Evolutionary conservation across 169 alveolate genomes (phyloP).

Genomic region (Theileria parva): DNA sequence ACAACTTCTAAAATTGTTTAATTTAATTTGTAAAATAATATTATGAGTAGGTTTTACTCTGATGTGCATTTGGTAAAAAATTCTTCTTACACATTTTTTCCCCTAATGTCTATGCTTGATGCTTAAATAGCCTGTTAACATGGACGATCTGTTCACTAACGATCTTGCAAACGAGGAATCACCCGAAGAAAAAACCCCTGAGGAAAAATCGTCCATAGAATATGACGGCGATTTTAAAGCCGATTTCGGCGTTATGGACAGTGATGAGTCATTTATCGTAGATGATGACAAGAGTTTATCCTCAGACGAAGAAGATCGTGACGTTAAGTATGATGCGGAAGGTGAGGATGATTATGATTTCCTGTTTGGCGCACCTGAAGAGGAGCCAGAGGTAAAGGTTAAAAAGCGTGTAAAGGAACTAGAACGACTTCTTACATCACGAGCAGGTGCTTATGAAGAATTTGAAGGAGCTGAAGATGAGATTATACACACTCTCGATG

Average conservation of each 20-base stretch:
- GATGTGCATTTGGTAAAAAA: no score
- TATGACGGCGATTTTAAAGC: constrained; percentile 19
- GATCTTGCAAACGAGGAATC: neutral
- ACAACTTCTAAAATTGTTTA: no score
- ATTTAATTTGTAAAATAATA: no score
- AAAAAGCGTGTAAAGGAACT: constrained; percentile 52
- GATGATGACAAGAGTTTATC: constrained; percentile 15
- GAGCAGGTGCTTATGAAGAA: constrained; percentile 34
- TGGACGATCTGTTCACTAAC: constrained; percentile 16
- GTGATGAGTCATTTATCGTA: constrained; percentile 56
- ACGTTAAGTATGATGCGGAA: constrained; percentile 29
- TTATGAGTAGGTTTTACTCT: neutral
- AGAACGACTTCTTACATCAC: constrained; percentile 48
- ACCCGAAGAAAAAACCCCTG: neutral
- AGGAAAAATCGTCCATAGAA: neutral
- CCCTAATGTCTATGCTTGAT: neutral
- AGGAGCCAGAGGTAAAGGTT: constrained; percentile 25
- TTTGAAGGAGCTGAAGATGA: constrained; percentile 44
- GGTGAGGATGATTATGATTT: constrained; percentile 56
- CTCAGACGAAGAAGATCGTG: constrained; percentile 21
- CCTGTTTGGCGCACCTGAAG: constrained; percentile 38
- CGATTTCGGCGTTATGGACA: constrained; percentile 5
- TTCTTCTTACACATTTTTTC: neutral
- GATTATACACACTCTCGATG: constrained; percentile 10
- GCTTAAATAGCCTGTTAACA: neutral